Evolutionary conservation across 106 monocot genomes (phyloP).

Genomic region (Hemerocallis citrina): DNA sequence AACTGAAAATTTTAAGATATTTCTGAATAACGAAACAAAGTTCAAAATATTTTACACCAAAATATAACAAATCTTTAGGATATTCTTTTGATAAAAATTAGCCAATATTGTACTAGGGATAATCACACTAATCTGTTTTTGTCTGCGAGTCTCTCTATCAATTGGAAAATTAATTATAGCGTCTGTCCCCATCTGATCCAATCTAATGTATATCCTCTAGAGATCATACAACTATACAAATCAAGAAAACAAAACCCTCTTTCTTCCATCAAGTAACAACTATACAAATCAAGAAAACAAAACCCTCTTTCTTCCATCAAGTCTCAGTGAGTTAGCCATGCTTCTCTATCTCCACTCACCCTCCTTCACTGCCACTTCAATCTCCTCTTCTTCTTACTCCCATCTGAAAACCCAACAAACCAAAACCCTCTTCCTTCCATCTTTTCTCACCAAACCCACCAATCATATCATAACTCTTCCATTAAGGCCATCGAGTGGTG

Average conservation of each 20-base stretch:
- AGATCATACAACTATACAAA: background rate
- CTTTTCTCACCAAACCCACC: background rate
- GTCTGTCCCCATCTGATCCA: too few species aligned
- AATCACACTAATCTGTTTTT: too few species aligned
- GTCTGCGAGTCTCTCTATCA: too few species aligned
- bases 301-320: background rate
- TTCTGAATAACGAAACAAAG: too few species aligned
- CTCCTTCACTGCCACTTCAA: background rate
- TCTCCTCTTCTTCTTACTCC: conserved; percentile 4
- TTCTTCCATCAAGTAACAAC: background rate
- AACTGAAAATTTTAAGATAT: too few species aligned
- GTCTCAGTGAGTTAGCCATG: conserved; percentile 10
- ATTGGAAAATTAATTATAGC: too few species aligned
- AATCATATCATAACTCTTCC: background rate
- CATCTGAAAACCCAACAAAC: background rate
- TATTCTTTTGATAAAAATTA: too few species aligned
- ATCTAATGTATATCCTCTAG: too few species aligned
- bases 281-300: background rate
- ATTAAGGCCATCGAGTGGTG: background rate
- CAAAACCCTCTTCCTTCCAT: conserved; percentile 24
- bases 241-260: background rate
- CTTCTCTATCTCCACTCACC: conserved; percentile 20
- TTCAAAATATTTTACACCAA: too few species aligned
- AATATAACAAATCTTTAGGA: too few species aligned
- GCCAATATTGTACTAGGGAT: too few species aligned